Evolutionary conservation across 1,139 yeast species (phyloP).

Genomic region (Candida mesenterica): DNA sequence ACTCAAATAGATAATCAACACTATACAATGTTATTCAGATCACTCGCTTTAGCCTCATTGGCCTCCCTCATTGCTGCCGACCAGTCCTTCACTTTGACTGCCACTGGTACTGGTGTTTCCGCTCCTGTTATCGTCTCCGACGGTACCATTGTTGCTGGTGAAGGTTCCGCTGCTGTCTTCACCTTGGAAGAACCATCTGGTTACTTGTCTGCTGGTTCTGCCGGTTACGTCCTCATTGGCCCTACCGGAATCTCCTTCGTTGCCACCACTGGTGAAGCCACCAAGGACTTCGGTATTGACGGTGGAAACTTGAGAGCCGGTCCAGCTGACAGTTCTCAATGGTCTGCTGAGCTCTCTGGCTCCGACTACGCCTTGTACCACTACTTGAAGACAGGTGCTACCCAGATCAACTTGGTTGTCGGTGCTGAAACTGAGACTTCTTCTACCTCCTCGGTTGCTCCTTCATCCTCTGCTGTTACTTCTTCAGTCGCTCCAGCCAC

Average conservation of each 20-base stretch:
- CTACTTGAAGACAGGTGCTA: slow-evolving; percentile 6
- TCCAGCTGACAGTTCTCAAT: slow-evolving; percentile 5
- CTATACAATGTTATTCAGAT: slow-evolving; percentile 15
- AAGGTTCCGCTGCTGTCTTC: slow-evolving; percentile 21
- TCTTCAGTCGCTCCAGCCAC: slow-evolving; percentile 9
- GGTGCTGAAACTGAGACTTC: slow-evolving; percentile 10
- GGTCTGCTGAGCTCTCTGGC: slow-evolving; percentile 12
- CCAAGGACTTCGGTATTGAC: slow-evolving; percentile 28
- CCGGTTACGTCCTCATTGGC: slow-evolving; percentile 18
- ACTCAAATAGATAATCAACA: not conserved
- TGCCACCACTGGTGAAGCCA: slow-evolving; percentile 17
- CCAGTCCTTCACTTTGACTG: slow-evolving; percentile 27
- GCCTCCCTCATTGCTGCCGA: slow-evolving; percentile 32
- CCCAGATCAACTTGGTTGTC: slow-evolving; percentile 5
- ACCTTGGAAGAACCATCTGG: slow-evolving; percentile 33
- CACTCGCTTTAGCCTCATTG: slow-evolving; percentile 24
- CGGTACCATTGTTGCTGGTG: slow-evolving; percentile 17
- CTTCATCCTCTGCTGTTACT: slow-evolving; percentile 7
- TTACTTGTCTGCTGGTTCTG: slow-evolving; percentile 19
- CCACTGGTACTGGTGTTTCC: slow-evolving; percentile 25
- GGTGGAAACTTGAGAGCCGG: slow-evolving; percentile 27
- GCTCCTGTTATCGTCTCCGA: slow-evolving; percentile 21
- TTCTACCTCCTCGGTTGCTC: slow-evolving; percentile 8
- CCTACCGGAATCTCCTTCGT: slow-evolving; percentile 15
- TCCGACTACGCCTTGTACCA: slow-evolving; percentile 10